Base-by-base conservation (phyloP, 2,329 filamentous ascomycete species). In the Phaeosphaeriaceae sp. region DNA sequence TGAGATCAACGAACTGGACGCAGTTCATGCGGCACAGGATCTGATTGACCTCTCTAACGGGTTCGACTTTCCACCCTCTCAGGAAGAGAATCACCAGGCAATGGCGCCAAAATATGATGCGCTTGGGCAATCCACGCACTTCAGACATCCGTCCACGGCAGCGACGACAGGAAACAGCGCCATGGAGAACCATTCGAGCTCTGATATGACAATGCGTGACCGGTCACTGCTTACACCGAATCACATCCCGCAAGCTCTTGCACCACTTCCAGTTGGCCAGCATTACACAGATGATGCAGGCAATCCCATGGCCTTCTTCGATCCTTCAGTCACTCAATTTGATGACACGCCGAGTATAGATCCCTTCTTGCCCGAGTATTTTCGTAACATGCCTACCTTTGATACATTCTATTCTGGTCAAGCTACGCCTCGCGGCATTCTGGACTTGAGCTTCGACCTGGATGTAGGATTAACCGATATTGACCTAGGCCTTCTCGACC, bases 381-480 rank as follows among this genome's bases (percentile, higher is more conserved):
- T 73, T 45, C 71, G 69, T 3, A 72, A 70, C 10, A 70, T 75
- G 69, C 72, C 71, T 13, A 63, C 64, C 1, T 65, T 65, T 33
- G 73, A 76, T 11, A 50, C 67, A 2, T 70, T 63, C 21, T 46
- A 71, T 5, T 73, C 72, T 17, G 79, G 79, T 4, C 76, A 78
- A 31, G 78, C 74, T 62, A 81, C 79, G 6, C 80, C 80, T 15
- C 76, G 79, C 21, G 79, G 80, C 10, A 71, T 81, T 10, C 74
- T 81, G 61, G 80, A 81, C 48, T 78, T 79, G 56, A 79, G 77
- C 47, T 78, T 81, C 17, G 76, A 82, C 53, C 76, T 79, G 41
- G 79, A 81, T 53, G 72, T 82, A 53, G 78, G 80, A 44, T 69
- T 83, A 19, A 81, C 79, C 51, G 79, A 80, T 53, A 62, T 81